phyloP scores from a whole-genome alignment of 2,329 filamentous ascomycete genomes.

The Chaetomiaceae sp. region DNA sequence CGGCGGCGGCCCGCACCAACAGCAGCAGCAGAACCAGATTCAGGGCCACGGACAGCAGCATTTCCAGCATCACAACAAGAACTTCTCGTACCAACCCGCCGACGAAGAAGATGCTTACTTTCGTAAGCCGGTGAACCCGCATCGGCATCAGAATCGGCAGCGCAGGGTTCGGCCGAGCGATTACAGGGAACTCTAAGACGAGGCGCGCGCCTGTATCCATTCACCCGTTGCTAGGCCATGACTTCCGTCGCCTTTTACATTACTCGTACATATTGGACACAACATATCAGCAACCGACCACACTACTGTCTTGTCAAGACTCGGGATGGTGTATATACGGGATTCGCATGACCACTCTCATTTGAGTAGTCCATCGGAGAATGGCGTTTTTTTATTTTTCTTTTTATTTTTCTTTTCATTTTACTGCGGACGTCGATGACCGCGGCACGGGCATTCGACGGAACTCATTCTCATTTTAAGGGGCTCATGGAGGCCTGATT shows the following conservation, averaged over 20 bases:
- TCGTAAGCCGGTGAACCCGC: slow-evolving; percentile 90
- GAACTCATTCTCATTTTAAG: too few relatives aligned
- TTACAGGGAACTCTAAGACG: slow-evolving; percentile 77
- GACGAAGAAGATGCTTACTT: slow-evolving; percentile 91
- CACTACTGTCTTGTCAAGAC: background rate
- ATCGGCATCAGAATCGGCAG: slow-evolving; percentile 79
- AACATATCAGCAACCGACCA: too few relatives aligned
- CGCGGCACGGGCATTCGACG: too few relatives aligned
- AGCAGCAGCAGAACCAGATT: slow-evolving; percentile 17
- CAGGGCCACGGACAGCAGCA: slow-evolving; percentile 32
- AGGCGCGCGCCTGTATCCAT: slow-evolving; percentile 48
- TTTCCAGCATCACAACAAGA: slow-evolving; percentile 26
- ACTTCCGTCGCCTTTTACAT: background rate
- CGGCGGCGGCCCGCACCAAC: slow-evolving; percentile 31
- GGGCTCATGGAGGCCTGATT: too few relatives aligned
- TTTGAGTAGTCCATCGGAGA: background rate
- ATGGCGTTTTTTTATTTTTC: background rate
- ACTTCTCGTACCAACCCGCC: slow-evolving; percentile 47
- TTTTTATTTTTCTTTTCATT: too few relatives aligned
- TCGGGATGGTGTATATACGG: background rate
- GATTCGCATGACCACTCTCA: background rate
- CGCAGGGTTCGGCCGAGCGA: slow-evolving; percentile 81
- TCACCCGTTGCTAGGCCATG: background rate
- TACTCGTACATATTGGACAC: background rate
- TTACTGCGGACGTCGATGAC: too few relatives aligned